These are phyloP conservation scores for Raffaelea deltoideospora DNA, from an alignment of 2,329 filamentous ascomycete genomes.

Conservation along the genomic window DNA sequence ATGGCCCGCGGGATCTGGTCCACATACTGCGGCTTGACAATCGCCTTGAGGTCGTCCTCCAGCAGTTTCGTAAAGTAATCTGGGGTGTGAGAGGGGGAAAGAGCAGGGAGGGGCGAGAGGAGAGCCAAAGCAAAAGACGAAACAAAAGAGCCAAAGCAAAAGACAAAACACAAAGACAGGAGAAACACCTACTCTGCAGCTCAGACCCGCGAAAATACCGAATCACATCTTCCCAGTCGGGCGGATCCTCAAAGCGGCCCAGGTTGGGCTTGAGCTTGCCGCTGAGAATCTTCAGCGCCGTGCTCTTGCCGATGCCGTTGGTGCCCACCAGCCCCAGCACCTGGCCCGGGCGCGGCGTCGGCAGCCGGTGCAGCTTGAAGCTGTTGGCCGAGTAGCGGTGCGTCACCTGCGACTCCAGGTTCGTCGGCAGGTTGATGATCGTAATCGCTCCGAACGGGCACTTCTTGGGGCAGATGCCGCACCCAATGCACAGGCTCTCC, in stretches of 20 bases:
- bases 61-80: slow-evolving; percentile 98
- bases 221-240: slow-evolving; percentile 98
- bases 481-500: slow-evolving; percentile 85
- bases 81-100: slow-evolving; percentile 16
- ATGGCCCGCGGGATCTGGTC: slow-evolving; percentile 94
- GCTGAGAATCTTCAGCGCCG: slow-evolving; percentile 95
- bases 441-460: slow-evolving; percentile 97
- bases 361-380: slow-evolving; percentile 96
- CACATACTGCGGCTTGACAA: slow-evolving; percentile 98
- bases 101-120: neutral
- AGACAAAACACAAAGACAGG: neutral
- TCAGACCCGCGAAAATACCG: slow-evolving; percentile 97
- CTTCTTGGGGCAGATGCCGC: slow-evolving; percentile 99
- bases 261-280: slow-evolving; percentile 98
- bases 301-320: slow-evolving; percentile 99
- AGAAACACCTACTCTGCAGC: slow-evolving; percentile 61
- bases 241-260: slow-evolving; percentile 87
- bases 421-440: slow-evolving; percentile 99
- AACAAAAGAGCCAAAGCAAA: neutral
- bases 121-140: neutral
- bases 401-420: slow-evolving; percentile 94
- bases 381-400: slow-evolving; percentile 99
- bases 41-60: slow-evolving; percentile 91
- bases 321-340: slow-evolving; percentile 94
- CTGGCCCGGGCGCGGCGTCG: slow-evolving; percentile 88